Evolutionary conservation across 1,139 yeast genomes (phyloP), one percentile per base, ranked within the genome.

Genomic region (Magnusiomyces ingens): DNA sequence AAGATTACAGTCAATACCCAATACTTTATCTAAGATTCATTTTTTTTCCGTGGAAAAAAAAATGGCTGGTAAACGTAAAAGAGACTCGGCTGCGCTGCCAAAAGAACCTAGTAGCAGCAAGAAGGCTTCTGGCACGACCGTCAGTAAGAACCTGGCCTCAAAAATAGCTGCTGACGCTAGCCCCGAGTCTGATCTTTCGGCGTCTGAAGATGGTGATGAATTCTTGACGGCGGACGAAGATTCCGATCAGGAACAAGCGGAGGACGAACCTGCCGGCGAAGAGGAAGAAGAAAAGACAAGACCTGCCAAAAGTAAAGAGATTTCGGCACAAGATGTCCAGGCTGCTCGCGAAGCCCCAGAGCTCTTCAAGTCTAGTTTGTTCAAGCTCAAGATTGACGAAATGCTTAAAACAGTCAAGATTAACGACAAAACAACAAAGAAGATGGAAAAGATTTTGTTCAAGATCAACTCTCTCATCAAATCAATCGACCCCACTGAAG

Each of bases 331-430:
- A 62, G 96, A 93, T 56, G 82, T 91, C 48, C 96, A 91, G 64
- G 77, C 86, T 2, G 96, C 97, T 0, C 77, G 96, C 62, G 97
- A 91, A 67, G 87, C 98, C 0, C 94, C 96, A 0, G 97, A 90
- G 66, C 73, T 91, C 50, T 93, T 91, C 79, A 89, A 90, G 65
- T 89, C 96, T 13, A 91, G 91, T 69, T 89, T 93, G 55, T 91
- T 93, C 80, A 93, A 93, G 69, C 73, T 93, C 55, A 96, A 93
- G 71, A 90, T 91, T 54, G 99, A 91, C 68, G 98, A 91, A 66
- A 75, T 93, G 45, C 73, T 93, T 64, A 80, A 81, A 60, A 97
- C 90, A 67, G 79, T 91, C 47, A 80, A 80, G 60, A 70, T 90
- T 47, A 86, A 86, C 63, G 94, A 87, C 21, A 71, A 79, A 26